phyloP scores from a whole-genome alignment of 2,329 filamentous ascomycete genomes.

The Colletotrichum caudatum region DNA sequence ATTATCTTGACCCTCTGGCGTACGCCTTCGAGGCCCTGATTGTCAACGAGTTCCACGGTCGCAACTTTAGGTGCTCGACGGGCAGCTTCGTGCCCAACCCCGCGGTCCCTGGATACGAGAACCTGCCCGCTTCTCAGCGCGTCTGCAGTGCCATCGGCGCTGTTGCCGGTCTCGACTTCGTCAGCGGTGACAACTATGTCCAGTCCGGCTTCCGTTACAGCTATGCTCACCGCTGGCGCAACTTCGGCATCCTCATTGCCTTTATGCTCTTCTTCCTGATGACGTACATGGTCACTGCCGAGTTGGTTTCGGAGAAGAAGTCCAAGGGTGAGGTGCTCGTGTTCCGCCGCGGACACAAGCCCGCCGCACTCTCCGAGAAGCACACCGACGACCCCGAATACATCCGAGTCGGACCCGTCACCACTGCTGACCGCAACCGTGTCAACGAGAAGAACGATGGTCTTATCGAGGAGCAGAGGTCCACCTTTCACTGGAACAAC shows the following conservation, averaged over 20 bases:
- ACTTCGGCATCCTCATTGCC: constrained; percentile 76
- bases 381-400: constrained; percentile 71
- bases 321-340: constrained; percentile 83
- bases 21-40: constrained; percentile 86
- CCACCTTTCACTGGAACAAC: constrained; percentile 87
- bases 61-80: constrained; percentile 65
- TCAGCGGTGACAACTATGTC: constrained; percentile 71
- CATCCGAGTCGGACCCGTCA: constrained; percentile 61
- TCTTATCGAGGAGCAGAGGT: constrained; percentile 69
- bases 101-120: constrained; percentile 49
- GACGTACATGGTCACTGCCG: constrained; percentile 73
- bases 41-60: constrained; percentile 83
- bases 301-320: constrained; percentile 74
- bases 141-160: constrained; percentile 73
- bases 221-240: constrained; percentile 73
- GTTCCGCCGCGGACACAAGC: constrained; percentile 77
- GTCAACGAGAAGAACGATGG: constrained; percentile 54
- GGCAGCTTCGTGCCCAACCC: constrained; percentile 58
- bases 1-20: constrained; percentile 81
- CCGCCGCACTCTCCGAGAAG: constrained; percentile 69
- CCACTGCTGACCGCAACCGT: constrained; percentile 58
- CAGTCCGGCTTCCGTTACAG: constrained; percentile 67
- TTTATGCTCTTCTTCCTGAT: constrained; percentile 72
- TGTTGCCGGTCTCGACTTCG: constrained; percentile 60
- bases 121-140: constrained; percentile 53